Conservation (phyloP, 2,329 filamentous ascomycete species). For the Macrophomina phaseolina region DNA sequence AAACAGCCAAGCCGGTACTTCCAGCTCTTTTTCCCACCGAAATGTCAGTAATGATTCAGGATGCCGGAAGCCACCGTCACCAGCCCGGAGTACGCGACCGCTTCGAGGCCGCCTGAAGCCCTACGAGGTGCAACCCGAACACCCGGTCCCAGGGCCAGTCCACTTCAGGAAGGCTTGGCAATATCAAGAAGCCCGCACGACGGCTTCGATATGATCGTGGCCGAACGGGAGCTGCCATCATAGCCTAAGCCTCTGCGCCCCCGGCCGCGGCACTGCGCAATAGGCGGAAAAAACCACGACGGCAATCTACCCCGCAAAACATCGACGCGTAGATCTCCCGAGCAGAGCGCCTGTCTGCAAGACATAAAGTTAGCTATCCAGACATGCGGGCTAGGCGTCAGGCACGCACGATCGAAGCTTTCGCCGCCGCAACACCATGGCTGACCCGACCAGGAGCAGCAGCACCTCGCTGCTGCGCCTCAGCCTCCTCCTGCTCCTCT, state of each 20-base stretch:
- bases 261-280: neutral
- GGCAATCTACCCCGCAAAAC: slow-evolving; percentile 2
- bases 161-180: neutral
- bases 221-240: slow-evolving; percentile 1
- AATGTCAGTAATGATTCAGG: neutral
- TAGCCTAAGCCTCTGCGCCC: slow-evolving; percentile 1
- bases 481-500: neutral
- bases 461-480: neutral
- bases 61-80: neutral
- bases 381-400: neutral
- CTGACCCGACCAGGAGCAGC: neutral
- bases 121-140: neutral
- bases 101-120: neutral
- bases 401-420: neutral
- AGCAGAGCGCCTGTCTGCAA: neutral
- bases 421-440: slow-evolving; percentile 4
- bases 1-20: neutral
- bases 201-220: neutral
- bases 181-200: neutral
- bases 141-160: neutral
- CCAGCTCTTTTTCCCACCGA: neutral
- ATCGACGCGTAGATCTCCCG: slow-evolving; percentile 1
- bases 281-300: slow-evolving; percentile 14
- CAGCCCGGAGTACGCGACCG: too few species aligned
- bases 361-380: slow-evolving; percentile 14